These are phyloP conservation scores for Thecaphora thlaspeos DNA, from an alignment of 1,284 basidiomycete genomes.

Conservation along the genomic window DNA sequence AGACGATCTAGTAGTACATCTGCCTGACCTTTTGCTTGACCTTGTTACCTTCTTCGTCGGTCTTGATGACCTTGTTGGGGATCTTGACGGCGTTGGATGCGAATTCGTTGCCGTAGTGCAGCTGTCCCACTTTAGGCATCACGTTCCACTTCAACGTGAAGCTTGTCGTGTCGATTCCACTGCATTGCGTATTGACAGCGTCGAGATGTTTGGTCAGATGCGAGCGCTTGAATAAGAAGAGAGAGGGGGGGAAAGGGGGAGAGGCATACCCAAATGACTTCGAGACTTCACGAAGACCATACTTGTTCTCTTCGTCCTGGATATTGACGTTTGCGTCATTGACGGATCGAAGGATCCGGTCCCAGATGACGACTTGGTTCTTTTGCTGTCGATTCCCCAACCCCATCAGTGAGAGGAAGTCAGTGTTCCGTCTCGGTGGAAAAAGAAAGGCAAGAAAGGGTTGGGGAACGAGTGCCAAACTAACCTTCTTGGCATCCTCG, in stretches of 20 bases:
- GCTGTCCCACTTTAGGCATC: conserved; percentile 81
- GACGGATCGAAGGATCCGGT: conserved; percentile 76
- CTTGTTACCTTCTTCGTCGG: neutral
- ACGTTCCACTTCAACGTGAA: conserved; percentile 82
- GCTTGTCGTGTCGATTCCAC: conserved; percentile 61
- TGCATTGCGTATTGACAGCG: conserved; percentile 13
- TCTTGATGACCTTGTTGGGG: conserved; percentile 3
- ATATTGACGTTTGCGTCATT: conserved; percentile 72
- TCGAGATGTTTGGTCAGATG: conserved; percentile 5
- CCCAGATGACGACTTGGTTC: conserved; percentile 86
- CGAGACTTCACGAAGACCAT: conserved; percentile 75
- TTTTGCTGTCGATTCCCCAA: conserved; percentile 63
- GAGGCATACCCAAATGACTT: conserved; percentile 73
- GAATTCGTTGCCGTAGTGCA: conserved; percentile 57
- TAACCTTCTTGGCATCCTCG: conserved; percentile 31
- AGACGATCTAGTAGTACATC: conserved; percentile 17
- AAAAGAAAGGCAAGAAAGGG: neutral
- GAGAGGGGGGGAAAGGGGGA: neutral
- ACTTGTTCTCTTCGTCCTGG: conserved; percentile 72
- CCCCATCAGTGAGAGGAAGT: too few relatives aligned
- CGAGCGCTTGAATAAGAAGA: too few relatives aligned
- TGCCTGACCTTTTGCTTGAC: conserved; percentile 14
- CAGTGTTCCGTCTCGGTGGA: neutral
- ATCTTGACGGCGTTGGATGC: conserved; percentile 11
- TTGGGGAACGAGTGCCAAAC: conserved; percentile 2